Evolutionary conservation across 371 early-diverging fungal species (phyloP).

Genomic region (Mortierella sp.): DNA sequence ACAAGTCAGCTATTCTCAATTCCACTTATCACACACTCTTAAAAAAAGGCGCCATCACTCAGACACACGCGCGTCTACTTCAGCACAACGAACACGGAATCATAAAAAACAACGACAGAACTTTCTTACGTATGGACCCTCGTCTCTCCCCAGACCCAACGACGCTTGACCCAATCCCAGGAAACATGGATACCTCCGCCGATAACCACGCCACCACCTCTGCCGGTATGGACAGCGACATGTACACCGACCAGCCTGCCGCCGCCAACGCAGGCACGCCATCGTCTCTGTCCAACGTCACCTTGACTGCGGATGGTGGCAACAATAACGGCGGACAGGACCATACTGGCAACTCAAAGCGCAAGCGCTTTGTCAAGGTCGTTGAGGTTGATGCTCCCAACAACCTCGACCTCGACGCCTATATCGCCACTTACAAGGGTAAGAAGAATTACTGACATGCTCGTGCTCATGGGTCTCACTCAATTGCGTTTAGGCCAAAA

Average conservation of each 20-base stretch:
- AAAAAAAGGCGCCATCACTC: neutral
- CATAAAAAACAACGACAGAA: neutral
- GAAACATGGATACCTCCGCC: conserved; percentile 48
- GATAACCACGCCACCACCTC: conserved; percentile 9
- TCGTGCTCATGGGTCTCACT: neutral
- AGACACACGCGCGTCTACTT: conserved; percentile 23
- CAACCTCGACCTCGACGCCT: conserved; percentile 78
- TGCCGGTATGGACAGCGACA: conserved; percentile 37
- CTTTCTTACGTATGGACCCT: conserved; percentile 41
- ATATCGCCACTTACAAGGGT: conserved; percentile 79
- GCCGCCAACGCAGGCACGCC: conserved; percentile 33
- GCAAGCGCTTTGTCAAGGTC: conserved; percentile 59
- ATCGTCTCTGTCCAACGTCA: conserved; percentile 40
- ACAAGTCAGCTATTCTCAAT: conserved; percentile 15
- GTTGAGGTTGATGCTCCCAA: conserved; percentile 62
- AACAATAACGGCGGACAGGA: conserved; percentile 6
- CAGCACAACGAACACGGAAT: conserved; percentile 35
- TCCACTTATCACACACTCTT: conserved; percentile 11
- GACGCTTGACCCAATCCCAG: conserved; percentile 31
- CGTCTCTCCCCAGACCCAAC: conserved; percentile 47
- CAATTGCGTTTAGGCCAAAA: no score
- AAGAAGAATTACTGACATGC: conserved; percentile 3
- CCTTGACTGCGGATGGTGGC: conserved; percentile 49
- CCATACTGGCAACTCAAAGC: conserved; percentile 52
- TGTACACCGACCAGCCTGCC: conserved; percentile 29